Evolutionary conservation across 306 rosid species (phyloP), one percentile per base, ranked within the genome.

Genomic region (Mimosa pudica): DNA sequence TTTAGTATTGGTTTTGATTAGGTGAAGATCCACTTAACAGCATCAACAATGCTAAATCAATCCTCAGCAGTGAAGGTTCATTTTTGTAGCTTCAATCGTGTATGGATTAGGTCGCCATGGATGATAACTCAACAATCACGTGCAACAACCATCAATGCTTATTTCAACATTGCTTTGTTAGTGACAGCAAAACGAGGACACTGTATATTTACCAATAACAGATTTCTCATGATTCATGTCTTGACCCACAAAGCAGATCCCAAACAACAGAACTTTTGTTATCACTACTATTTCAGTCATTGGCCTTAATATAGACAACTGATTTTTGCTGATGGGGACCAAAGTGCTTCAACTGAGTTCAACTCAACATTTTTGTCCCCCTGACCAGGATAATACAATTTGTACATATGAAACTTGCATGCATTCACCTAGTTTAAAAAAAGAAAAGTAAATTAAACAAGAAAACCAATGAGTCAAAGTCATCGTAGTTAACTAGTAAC

Each of bases 211-310:
- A 41, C 92, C 95, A 74, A 70, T 74, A 51, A 88, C 86, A 55
- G 82, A 71, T 84, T 92, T 94, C 89, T 94, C 94, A 45, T 61
- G 6, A 13, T 96, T 92, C 67, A 94, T 73, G 83, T 94, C 97
- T 82, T 94, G 91, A 44, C 97, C 98, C 41, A 90, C 96, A 77
- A 94, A 92, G 89, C 97, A 86, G 68, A 85, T 91, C 45, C 98
- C 98, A 69, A 69, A 92, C 89, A 77, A 88, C 61, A 62, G 89
- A 70, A 35, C 89, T 82, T 70, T 80, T 83, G 84, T 78, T 80
- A 86, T 92, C 90, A 82, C 94, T 83, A 74, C 97, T 94, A 20
- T 89, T 86, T 86, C 98, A 90, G 38, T 96, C 82, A 83, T 85
- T 94, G 74, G 81, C 96, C 74, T 83, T 73, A 74, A 94, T 81